These are phyloP conservation scores for Pythium brachiatum DNA, from an alignment of 352 stramenopile genomes.

Conservation along the genomic window DNA sequence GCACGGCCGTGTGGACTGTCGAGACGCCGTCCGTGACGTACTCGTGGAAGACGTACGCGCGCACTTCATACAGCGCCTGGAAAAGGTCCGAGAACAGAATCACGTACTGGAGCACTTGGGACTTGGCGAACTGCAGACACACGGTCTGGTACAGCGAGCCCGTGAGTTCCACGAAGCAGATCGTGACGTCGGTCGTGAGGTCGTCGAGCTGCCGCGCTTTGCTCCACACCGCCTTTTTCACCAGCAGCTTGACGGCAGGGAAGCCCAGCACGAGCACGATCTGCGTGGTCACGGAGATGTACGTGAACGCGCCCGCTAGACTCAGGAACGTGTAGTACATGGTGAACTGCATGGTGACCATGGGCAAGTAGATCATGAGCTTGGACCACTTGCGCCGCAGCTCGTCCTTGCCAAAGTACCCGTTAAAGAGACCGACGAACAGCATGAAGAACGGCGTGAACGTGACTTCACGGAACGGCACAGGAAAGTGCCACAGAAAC, in stretches of 20 bases:
- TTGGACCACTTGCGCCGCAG: constrained; percentile 1
- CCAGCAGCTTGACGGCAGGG: constrained; percentile 21
- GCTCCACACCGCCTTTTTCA: constrained; percentile 32
- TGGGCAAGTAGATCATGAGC: constrained; percentile 8
- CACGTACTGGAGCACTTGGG: constrained; percentile 15
- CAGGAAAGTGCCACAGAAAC: constrained; percentile 23
- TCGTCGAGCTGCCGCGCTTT: constrained; percentile 34
- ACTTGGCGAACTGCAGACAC: constrained; percentile 26
- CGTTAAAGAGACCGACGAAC: constrained; percentile 8
- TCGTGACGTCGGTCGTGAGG: constrained; percentile 43
- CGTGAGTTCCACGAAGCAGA: constrained; percentile 41
- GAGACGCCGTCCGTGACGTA: constrained; percentile 20
- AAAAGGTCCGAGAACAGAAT: constrained; percentile 27
- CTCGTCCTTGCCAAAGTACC: constrained; percentile 6
- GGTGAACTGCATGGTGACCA: constrained; percentile 10
- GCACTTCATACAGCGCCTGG: constrained; percentile 27
- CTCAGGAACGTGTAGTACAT: constrained; percentile 26
- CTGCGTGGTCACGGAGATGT: constrained; percentile 24
- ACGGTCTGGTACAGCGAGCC: constrained; percentile 31
- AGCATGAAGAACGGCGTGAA: constrained; percentile 7
- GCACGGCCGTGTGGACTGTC: constrained; percentile 17
- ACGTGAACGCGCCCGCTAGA: constrained; percentile 27
- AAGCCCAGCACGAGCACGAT: constrained; percentile 28
- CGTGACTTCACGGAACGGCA: constrained; percentile 21
- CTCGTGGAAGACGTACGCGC: constrained; percentile 17